Evolutionary conservation across 805 yeast genomes (phyloP).

Genomic region (Pichia heedii): DNA sequence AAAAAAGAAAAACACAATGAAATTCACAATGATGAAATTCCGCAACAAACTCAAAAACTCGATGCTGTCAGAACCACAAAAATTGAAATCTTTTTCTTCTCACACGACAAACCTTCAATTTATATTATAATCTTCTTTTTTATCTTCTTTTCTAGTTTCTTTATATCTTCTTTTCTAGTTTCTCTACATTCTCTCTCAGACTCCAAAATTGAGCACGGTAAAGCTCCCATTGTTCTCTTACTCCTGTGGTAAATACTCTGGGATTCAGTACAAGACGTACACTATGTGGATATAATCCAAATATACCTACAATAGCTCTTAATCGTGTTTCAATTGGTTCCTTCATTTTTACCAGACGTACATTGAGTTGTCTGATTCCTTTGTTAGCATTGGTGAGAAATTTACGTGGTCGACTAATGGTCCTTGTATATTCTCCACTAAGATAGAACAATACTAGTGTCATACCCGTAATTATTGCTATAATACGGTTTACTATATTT

Average conservation of each 20-base stretch:
- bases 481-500: constrained; percentile 39
- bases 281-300: background rate
- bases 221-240: constrained; percentile 90
- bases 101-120: no score
- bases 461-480: constrained; percentile 51
- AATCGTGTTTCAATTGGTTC: constrained; percentile 9
- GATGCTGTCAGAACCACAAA: background rate
- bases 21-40: background rate
- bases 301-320: constrained; percentile 4
- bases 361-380: constrained; percentile 76
- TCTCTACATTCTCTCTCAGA: constrained; percentile 22
- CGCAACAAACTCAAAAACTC: background rate
- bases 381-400: constrained; percentile 80
- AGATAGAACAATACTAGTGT: constrained; percentile 71
- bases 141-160: no score
- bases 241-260: constrained; percentile 69
- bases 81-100: no score
- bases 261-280: constrained; percentile 78
- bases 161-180: no score
- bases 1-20: no score
- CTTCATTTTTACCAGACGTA: constrained; percentile 60
- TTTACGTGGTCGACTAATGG: constrained; percentile 72
- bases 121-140: no score
- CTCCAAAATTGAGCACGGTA: constrained; percentile 93
- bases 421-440: constrained; percentile 83